These are phyloP conservation scores for Coprinopsis marcescibilis DNA, from an alignment of 768 basidiomycete species.

Conservation along the genomic window DNA sequence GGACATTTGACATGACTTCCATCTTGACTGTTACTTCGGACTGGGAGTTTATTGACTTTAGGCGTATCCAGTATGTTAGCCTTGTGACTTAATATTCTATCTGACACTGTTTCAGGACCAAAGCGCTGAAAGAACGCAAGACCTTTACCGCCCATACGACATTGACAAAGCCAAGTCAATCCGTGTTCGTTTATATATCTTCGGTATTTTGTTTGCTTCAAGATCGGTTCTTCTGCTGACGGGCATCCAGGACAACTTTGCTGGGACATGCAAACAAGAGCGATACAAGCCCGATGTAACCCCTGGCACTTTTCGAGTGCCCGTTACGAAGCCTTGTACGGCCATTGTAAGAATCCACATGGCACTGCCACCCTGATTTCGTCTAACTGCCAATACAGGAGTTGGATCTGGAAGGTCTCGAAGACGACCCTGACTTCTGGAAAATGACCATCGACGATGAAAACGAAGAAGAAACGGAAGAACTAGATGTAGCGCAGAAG, in stretches of 20 bases:
- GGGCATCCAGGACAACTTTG: slow-evolving; percentile 57
- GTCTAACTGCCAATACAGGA: slow-evolving; percentile 36
- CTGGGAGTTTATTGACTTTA: slow-evolving; percentile 68
- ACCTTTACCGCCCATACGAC: slow-evolving; percentile 53
- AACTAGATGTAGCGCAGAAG: neutral
- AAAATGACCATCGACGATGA: slow-evolving; percentile 32
- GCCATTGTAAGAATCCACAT: slow-evolving; percentile 37
- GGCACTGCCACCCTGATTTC: neutral
- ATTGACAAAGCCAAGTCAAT: slow-evolving; percentile 74
- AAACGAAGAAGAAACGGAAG: slow-evolving; percentile 3
- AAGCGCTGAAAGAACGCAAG: slow-evolving; percentile 52
- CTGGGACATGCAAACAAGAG: slow-evolving; percentile 52
- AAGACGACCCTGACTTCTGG: slow-evolving; percentile 69
- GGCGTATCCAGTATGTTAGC: slow-evolving; percentile 59
- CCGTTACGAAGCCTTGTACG: slow-evolving; percentile 65
- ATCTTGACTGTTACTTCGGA: slow-evolving; percentile 77
- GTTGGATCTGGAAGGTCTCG: slow-evolving; percentile 58
- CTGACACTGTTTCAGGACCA: slow-evolving; percentile 46
- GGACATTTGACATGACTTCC: slow-evolving; percentile 57
- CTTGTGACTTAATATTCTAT: no score
- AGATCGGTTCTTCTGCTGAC: neutral
- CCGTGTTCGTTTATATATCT: slow-evolving; percentile 50
- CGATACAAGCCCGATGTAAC: slow-evolving; percentile 55
- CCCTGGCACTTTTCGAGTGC: slow-evolving; percentile 55
- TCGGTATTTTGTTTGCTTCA: slow-evolving; percentile 39